Evolutionary conservation across 1,284 basidiomycete genomes (phyloP).

Genomic region (Moesziomyces parantarcticus): DNA sequence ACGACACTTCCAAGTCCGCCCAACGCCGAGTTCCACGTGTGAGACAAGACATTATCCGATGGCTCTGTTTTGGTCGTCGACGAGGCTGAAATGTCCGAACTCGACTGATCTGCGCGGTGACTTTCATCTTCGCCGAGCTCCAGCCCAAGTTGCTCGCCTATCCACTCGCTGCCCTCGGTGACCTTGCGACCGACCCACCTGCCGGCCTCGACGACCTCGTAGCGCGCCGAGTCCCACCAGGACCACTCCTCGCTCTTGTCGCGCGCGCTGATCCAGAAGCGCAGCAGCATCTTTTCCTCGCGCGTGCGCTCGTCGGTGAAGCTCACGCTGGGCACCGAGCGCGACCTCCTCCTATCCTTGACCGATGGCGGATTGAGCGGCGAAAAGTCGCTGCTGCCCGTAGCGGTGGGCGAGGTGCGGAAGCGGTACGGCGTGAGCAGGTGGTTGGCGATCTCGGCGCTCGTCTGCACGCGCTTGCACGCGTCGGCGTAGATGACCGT

Average conservation of each 20-base stretch:
- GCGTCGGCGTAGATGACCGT: slow-evolving; percentile 87
- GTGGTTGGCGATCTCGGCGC: slow-evolving; percentile 69
- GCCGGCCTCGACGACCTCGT: slow-evolving; percentile 41
- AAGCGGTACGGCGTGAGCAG: slow-evolving; percentile 59
- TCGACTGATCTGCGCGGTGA: neutral
- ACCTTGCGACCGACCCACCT: slow-evolving; percentile 49
- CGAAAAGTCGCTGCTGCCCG: slow-evolving; percentile 44
- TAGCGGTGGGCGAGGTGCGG: slow-evolving; percentile 43
- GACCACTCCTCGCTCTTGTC: slow-evolving; percentile 57
- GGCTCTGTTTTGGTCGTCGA: neutral
- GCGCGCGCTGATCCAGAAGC: slow-evolving; percentile 56
- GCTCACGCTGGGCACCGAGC: slow-evolving; percentile 44
- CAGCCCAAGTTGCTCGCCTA: slow-evolving; percentile 41
- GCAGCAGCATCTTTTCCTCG: slow-evolving; percentile 54
- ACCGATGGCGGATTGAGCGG: slow-evolving; percentile 54
- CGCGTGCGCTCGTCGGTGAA: slow-evolving; percentile 46
- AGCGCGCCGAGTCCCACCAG: slow-evolving; percentile 45
- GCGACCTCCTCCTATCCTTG: slow-evolving; percentile 40
- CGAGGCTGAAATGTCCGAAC: neutral
- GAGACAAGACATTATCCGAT: slow-evolving; percentile 18
- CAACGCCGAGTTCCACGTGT: slow-evolving; percentile 35
- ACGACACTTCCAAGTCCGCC: slow-evolving; percentile 32
- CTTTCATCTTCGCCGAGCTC: slow-evolving; percentile 6
- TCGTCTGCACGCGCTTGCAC: slow-evolving; percentile 82
- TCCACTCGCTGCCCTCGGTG: slow-evolving; percentile 46